A percentile compares a stretch with the other conserved stretches of the same genome.
These are phyloP conservation scores for Colletotrichum aenigma DNA, from an alignment of 2,329 filamentous ascomycete species.

Conservation along the genomic window DNA sequence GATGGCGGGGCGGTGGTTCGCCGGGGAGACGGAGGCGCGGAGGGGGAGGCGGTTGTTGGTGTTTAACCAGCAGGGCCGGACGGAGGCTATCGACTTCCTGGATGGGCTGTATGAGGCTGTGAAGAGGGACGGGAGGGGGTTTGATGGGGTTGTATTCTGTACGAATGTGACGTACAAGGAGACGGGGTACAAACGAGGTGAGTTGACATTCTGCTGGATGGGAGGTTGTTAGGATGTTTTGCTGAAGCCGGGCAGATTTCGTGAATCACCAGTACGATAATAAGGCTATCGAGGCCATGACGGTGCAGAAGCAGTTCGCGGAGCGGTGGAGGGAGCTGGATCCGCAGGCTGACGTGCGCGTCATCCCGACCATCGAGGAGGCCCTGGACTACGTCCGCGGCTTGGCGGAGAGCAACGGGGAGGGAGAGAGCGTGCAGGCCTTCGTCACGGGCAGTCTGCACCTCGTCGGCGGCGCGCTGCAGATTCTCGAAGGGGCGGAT, in stretches of 20 bases:
- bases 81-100: slow-evolving; percentile 47
- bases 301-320: slow-evolving; percentile 57
- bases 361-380: slow-evolving; percentile 59
- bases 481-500: slow-evolving; percentile 11
- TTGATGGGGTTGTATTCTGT: slow-evolving; percentile 82
- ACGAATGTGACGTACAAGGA: slow-evolving; percentile 69
- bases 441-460: slow-evolving; percentile 86
- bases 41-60: slow-evolving; percentile 58
- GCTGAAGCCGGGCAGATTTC: slow-evolving; percentile 46
- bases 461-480: slow-evolving; percentile 77
- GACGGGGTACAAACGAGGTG: slow-evolving; percentile 50
- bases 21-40: slow-evolving; percentile 57
- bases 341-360: slow-evolving; percentile 44
- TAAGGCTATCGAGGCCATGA: slow-evolving; percentile 54
- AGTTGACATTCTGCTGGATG: not conserved
- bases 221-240: too few species aligned
- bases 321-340: slow-evolving; percentile 55
- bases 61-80: slow-evolving; percentile 82
- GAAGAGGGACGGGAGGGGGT: slow-evolving; percentile 45
- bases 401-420: slow-evolving; percentile 25
- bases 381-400: slow-evolving; percentile 44
- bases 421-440: slow-evolving; percentile 41
- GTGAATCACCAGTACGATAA: slow-evolving; percentile 60
- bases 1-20: slow-evolving; percentile 80
- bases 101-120: slow-evolving; percentile 65